These are phyloP conservation scores for Paramecium caudatum DNA, from an alignment of 73 alveolate genomes.

Conservation along the genomic window DNA sequence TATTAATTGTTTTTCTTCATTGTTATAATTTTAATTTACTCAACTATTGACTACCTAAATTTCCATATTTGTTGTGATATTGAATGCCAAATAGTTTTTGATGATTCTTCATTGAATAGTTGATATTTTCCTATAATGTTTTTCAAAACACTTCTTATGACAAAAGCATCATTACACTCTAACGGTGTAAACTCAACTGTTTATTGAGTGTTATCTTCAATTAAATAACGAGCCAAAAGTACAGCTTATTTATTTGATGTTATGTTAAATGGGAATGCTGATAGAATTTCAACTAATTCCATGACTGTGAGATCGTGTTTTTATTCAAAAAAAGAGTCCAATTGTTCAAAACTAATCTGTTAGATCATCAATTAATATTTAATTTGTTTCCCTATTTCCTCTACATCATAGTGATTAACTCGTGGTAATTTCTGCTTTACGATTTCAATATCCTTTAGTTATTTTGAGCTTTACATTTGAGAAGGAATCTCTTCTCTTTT, in stretches of 20 bases:
- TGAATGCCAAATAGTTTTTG: not conserved
- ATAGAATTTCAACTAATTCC: not conserved
- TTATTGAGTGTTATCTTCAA: constrained; percentile 24
- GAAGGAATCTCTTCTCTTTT: not conserved
- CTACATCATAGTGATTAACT: constrained; percentile 19
- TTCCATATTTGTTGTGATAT: not conserved
- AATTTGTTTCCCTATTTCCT: not conserved
- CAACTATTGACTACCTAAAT: not conserved
- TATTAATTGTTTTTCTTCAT: not conserved
- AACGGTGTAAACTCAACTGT: not conserved
- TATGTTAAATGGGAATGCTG: not conserved
- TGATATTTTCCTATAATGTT: not conserved
- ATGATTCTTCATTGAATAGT: not conserved
- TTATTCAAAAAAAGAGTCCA: not conserved
- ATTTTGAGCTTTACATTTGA: not conserved
- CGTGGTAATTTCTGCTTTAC: not conserved
- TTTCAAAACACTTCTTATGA: constrained; percentile 7
- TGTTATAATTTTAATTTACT: not conserved
- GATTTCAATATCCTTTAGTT: not conserved
- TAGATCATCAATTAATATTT: not conserved
- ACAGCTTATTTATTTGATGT: not conserved
- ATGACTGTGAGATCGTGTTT: not conserved
- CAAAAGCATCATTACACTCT: not conserved
- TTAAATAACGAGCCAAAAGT: constrained; percentile 38
- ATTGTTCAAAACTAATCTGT: not conserved